Percentiles rank a stretch among this genome's conserved stretches.
Conservation (phyloP, 345 rosid species). For the Passiflora organensis region DNA sequence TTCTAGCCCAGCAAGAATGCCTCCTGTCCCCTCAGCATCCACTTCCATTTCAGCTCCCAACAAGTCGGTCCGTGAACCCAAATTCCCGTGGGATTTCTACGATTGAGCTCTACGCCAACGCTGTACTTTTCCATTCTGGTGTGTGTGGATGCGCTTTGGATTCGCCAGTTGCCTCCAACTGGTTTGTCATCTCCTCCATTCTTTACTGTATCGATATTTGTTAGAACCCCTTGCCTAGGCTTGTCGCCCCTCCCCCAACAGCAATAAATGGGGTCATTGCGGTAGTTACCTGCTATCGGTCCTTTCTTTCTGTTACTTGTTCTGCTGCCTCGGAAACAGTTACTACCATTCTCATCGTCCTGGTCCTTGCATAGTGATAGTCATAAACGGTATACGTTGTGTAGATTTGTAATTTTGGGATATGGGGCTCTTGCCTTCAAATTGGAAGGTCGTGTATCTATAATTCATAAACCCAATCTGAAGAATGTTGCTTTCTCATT, state of each 20-base stretch:
- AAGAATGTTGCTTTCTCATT: no score
- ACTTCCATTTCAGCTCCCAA: constrained; percentile 23
- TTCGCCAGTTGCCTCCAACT: constrained; percentile 35
- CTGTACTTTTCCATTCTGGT: constrained; percentile 9
- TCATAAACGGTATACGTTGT: not conserved
- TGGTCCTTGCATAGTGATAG: constrained; percentile 6
- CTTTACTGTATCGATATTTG: constrained; percentile 81
- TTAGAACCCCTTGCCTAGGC: constrained; percentile 26
- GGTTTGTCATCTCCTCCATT: constrained; percentile 49
- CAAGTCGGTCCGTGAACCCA: constrained; percentile 41
- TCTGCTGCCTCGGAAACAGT: constrained; percentile 10
- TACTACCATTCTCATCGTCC: constrained; percentile 20
- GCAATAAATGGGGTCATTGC: constrained; percentile 52
- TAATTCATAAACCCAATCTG: no score
- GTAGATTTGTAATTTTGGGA: not conserved
- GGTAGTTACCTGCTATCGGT: constrained; percentile 19
- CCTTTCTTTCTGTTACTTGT: constrained; percentile 3
- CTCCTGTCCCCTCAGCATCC: constrained; percentile 32
- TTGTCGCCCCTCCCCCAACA: constrained; percentile 19
- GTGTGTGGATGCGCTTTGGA: constrained; percentile 60
- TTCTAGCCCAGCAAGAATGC: constrained; percentile 31
- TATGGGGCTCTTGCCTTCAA: not conserved
- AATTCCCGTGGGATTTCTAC: constrained; percentile 91
- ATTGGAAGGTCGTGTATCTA: no score
- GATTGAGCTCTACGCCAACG: constrained; percentile 33